Evolutionary conservation across 2,329 filamentous ascomycete species (phyloP).

Genomic region (Ploettnerulaceae sp.): DNA sequence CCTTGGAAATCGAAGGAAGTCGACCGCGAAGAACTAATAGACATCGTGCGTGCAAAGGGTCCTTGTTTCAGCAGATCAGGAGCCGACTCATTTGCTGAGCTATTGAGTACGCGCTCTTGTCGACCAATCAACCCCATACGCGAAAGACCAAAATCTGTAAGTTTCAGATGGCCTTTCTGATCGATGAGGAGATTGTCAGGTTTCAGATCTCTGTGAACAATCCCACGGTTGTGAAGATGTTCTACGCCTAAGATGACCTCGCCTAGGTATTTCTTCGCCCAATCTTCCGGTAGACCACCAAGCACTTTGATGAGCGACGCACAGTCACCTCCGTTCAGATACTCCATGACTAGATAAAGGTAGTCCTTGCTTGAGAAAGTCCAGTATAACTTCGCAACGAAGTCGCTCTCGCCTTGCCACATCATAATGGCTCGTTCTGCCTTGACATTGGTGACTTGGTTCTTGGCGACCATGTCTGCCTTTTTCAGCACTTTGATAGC

Average conservation of each 20-base stretch:
- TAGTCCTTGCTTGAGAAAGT: constrained; percentile 99
- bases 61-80: constrained; percentile 91
- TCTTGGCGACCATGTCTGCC: constrained; percentile 99
- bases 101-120: constrained; percentile 87
- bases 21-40: constrained; percentile 84
- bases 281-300: constrained; percentile 88
- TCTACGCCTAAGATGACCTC: constrained; percentile 97
- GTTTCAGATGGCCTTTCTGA: constrained; percentile 90
- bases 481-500: constrained; percentile 98
- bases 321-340: constrained; percentile 94
- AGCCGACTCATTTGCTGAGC: constrained; percentile 70
- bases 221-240: constrained; percentile 87
- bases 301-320: constrained; percentile 94
- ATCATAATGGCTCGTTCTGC: constrained; percentile 99
- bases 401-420: constrained; percentile 99
- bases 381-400: constrained; percentile 98
- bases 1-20: constrained; percentile 86
- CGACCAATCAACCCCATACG: constrained; percentile 95
- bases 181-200: constrained; percentile 97
- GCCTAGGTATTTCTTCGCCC: constrained; percentile 95
- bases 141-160: constrained; percentile 96
- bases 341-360: constrained; percentile 98
- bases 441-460: constrained; percentile 98
- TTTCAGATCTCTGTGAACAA: constrained; percentile 95
- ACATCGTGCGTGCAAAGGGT: constrained; percentile 80